Percentiles rank a stretch among this genome's conserved stretches.
Conservation (phyloP, 495 filamentous ascomycete genomes). For the Podospora pseudocomata region DNA sequence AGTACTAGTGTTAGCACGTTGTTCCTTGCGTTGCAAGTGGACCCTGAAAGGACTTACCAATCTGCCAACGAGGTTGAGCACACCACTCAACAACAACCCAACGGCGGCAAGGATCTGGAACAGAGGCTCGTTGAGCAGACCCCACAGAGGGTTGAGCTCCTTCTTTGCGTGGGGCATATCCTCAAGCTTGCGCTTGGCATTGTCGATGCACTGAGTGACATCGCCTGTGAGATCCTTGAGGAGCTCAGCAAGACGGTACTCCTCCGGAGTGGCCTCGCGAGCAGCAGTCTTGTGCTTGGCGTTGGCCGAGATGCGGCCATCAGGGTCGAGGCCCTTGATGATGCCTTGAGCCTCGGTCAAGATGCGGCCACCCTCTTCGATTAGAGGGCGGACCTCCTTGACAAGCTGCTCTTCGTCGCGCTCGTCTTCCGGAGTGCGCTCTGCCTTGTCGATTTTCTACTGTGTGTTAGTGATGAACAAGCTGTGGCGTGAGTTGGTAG, state of each 20-base stretch:
- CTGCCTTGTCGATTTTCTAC: conserved; percentile 73
- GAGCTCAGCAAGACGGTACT: conserved; percentile 77
- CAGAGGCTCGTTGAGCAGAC: conserved; percentile 73
- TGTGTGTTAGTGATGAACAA: neutral
- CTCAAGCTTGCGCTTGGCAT: conserved; percentile 77
- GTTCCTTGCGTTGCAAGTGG: neutral
- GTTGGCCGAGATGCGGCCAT: conserved; percentile 77
- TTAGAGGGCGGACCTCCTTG: conserved; percentile 74
- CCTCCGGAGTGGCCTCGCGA: conserved; percentile 81
- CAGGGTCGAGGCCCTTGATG: conserved; percentile 86
- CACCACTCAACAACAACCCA: conserved; percentile 76
- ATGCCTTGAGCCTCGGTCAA: conserved; percentile 84
- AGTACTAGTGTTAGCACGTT: conserved; percentile 12
- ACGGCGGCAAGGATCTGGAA: conserved; percentile 94
- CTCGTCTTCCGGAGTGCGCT: conserved; percentile 81
- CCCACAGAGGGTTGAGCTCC: conserved; percentile 85
- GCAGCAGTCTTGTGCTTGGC: conserved; percentile 78
- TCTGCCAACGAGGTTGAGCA: conserved; percentile 74
- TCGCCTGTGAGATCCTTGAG: conserved; percentile 70
- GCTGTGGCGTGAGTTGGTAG: neutral
- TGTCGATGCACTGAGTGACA: conserved; percentile 73
- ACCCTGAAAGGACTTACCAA: conserved; percentile 40
- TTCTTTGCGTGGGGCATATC: conserved; percentile 95
- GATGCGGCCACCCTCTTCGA: conserved; percentile 79
- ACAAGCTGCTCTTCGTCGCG: conserved; percentile 89